Evolutionary conservation across 768 basidiomycete genomes (phyloP).

Genomic region (Xerocomellus intermedius): DNA sequence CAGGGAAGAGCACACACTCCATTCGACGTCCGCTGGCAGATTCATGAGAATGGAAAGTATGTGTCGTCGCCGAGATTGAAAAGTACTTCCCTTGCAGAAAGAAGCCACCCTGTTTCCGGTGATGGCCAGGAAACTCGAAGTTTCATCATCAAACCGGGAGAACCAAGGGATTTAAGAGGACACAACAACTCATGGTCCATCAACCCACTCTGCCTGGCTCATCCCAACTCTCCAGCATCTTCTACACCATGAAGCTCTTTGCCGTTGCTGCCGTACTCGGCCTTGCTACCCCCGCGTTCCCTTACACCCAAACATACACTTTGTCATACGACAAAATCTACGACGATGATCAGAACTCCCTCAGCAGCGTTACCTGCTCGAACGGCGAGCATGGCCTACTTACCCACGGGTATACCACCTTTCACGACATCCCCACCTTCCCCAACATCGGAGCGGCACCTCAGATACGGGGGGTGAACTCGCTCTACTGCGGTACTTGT

Average conservation of each 20-base stretch:
- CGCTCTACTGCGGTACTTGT: constrained; percentile 55
- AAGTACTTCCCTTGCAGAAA: not conserved
- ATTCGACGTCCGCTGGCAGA: too few relatives aligned
- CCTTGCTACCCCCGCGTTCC: constrained; percentile 7
- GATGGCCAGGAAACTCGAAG: not conserved
- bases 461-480: constrained; percentile 51
- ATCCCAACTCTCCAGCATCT: not conserved
- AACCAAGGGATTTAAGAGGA: constrained; percentile 2
- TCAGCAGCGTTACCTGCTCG: constrained; percentile 48
- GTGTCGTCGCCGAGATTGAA: not conserved
- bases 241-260: constrained; percentile 9
- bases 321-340: constrained; percentile 50
- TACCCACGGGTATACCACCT: not conserved
- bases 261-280: not conserved
- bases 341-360: constrained; percentile 42
- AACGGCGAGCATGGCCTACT: constrained; percentile 41
- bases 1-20: too few relatives aligned
- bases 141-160: not conserved
- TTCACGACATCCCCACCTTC: not conserved
- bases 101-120: not conserved
- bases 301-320: constrained; percentile 11
- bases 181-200: not conserved
- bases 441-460: constrained; percentile 55
- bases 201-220: not conserved
- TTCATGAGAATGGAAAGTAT: not conserved